Evolutionary conservation across 495 filamentous ascomycete genomes (phyloP).

Genomic region (Hypoxylon lienhwacheense): DNA sequence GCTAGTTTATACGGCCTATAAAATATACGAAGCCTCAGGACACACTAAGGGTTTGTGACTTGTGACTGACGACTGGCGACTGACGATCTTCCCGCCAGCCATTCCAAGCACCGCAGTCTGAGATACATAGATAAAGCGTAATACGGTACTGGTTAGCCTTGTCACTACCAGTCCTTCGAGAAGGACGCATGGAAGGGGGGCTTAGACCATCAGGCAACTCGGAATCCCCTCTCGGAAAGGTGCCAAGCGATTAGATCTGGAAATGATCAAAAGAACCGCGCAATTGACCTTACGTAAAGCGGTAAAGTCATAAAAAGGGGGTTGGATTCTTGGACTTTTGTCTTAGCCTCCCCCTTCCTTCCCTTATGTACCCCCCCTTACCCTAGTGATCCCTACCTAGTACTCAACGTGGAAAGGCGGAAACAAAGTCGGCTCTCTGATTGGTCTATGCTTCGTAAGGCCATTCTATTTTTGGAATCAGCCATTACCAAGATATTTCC

Average conservation of each 20-base stretch:
- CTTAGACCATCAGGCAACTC: slow-evolving; percentile 33
- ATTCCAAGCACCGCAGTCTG: neutral
- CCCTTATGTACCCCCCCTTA: neutral
- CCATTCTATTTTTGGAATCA: slow-evolving; percentile 27
- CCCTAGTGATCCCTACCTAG: too few species aligned
- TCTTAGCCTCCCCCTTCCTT: neutral
- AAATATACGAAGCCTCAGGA: too few species aligned
- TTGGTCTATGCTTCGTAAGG: slow-evolving; percentile 31
- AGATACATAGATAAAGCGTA: neutral
- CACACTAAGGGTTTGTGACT: too few species aligned
- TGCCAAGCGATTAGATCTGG: slow-evolving; percentile 27
- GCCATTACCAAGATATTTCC: slow-evolving; percentile 21
- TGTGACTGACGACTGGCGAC: too few species aligned
- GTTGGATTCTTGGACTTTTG: slow-evolving; percentile 10
- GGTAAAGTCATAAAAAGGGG: slow-evolving; percentile 25
- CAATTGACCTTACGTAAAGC: slow-evolving; percentile 14
- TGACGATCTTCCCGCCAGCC: too few species aligned
- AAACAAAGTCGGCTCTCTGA: slow-evolving; percentile 2
- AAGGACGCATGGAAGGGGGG: slow-evolving; percentile 32
- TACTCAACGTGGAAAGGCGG: neutral
- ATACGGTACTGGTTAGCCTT: too few species aligned
- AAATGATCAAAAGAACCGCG: neutral
- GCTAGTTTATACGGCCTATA: too few species aligned
- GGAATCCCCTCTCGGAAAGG: slow-evolving; percentile 5
- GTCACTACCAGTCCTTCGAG: slow-evolving; percentile 25